These are phyloP conservation scores for Rhodotorula kratochvilovae DNA, from an alignment of 768 basidiomycete genomes.

Conservation along the genomic window DNA sequence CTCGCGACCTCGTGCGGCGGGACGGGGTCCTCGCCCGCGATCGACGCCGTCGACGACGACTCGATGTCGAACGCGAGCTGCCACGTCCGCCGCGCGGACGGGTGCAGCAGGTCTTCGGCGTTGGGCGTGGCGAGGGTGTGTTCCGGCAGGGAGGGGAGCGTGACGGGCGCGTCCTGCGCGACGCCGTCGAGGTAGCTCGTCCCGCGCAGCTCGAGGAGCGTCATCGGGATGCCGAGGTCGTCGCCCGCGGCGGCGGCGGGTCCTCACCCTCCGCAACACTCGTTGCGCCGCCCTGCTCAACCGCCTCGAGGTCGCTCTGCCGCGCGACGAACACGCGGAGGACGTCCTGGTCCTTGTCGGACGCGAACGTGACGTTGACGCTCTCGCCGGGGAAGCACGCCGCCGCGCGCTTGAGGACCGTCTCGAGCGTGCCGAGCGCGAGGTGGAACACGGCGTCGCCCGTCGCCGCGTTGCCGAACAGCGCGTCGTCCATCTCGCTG, in stretches of 20 bases:
- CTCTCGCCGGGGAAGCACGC: slow-evolving; percentile 19
- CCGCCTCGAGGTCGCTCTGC: neutral
- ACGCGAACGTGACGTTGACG: slow-evolving; percentile 25
- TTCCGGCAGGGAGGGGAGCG: neutral
- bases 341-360: slow-evolving; percentile 1
- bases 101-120: neutral
- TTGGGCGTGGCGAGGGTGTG: neutral
- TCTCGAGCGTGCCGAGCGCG: slow-evolving; percentile 67
- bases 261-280: neutral
- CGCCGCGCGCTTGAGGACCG: slow-evolving; percentile 57
- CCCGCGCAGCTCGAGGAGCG: slow-evolving; percentile 29
- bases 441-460: slow-evolving; percentile 73
- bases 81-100: neutral
- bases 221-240: slow-evolving; percentile 5
- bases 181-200: slow-evolving; percentile 33
- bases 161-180: neutral
- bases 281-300: neutral
- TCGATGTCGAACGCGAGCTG: neutral
- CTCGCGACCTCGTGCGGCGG: neutral
- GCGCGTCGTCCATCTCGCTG: slow-evolving; percentile 74
- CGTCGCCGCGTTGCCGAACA: slow-evolving; percentile 63
- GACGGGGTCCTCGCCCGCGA: neutral
- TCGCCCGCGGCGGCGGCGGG: neutral
- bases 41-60: neutral
- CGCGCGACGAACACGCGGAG: slow-evolving; percentile 35